Evolutionary conservation across 805 yeast species (phyloP).

Genomic region (Lipomyces orientalis): DNA sequence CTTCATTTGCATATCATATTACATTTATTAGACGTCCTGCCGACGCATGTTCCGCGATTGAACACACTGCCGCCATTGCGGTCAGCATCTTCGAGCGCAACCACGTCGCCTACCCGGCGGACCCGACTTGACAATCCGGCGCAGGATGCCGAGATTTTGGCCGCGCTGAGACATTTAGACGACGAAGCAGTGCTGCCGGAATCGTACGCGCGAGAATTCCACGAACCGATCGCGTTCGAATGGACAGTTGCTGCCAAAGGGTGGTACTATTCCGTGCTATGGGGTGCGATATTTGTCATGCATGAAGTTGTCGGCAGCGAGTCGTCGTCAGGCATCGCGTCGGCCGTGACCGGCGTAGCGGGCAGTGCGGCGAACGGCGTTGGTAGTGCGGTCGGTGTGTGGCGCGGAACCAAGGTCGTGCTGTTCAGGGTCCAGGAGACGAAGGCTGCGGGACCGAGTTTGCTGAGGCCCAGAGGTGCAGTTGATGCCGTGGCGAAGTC

Average conservation of each 20-base stretch:
- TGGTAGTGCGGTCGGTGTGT: conserved; percentile 20
- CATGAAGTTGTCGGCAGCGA: conserved; percentile 30
- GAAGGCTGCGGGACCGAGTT: conserved; percentile 50
- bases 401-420: conserved; percentile 45
- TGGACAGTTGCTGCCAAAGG: conserved; percentile 73
- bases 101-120: conserved; percentile 15
- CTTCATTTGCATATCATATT: conserved; percentile 17
- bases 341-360: conserved; percentile 14
- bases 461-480: conserved; percentile 51
- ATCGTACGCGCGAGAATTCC: conserved; percentile 24
- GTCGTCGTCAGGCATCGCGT: conserved; percentile 9
- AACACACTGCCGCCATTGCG: background rate
- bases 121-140: background rate
- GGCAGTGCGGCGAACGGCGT: conserved; percentile 5
- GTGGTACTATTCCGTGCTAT: conserved; percentile 74
- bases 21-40: conserved; percentile 24
- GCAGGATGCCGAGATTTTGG: conserved; percentile 22
- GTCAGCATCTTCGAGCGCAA: conserved; percentile 7
- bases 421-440: conserved; percentile 57
- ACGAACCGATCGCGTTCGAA: conserved; percentile 53
- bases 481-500: conserved; percentile 57
- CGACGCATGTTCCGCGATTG: conserved; percentile 26
- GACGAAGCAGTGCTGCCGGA: conserved; percentile 30
- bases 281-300: conserved; percentile 58
- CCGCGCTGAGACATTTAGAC: conserved; percentile 32